Base-by-base conservation (phyloP, 495 filamentous ascomycete species). In the Echria macrotheca region DNA sequence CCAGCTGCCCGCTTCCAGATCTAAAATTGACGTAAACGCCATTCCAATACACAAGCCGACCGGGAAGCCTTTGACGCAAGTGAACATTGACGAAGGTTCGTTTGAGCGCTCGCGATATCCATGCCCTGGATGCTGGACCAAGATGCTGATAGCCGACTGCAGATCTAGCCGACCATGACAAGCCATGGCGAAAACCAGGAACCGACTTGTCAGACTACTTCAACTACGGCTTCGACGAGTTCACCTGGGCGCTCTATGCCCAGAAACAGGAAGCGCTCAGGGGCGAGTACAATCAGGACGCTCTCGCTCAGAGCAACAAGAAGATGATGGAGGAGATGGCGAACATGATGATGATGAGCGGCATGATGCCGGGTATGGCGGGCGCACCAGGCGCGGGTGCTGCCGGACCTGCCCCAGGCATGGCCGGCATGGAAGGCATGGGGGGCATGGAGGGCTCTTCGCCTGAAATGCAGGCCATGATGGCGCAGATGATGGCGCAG, bases 221-320 rank as follows among this genome's bases (percentile, higher is more conserved):
- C 78, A 98, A 98, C 71, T 98, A 97, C 71, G 94, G 94, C 28
- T 98, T 98, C 54, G 93, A 98, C 70, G 93, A 98, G 67, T 98
- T 97, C 64, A 96, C 94, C 12, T 98, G 93, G 93, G 86, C 91
- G 22, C 80, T 87, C 50, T 98, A 97, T 68, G 91, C 91, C 23
- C 68, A 89, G 51, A 94, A 94, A 58, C 94, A 97, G 61, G 82
- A 88, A 47, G 74, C 76, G 4, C 69, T 95, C 48, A 77, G 85
- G 14, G 81, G 80, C 46, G 86, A 89, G 50, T 83, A 72, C 60
- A 74, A 68, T 54, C 67, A 68, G 31, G 76, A 80, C 12, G 69
- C 71, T 43, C 69, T 79, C 26, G 80, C 88, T 6, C 69, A 74
- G 35, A 82, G 82, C 48, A 85, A 88, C 52, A 91, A 89, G 68